Conservation (phyloP, 1,139 yeast species). For the Scheffersomyces quercinus region DNA sequence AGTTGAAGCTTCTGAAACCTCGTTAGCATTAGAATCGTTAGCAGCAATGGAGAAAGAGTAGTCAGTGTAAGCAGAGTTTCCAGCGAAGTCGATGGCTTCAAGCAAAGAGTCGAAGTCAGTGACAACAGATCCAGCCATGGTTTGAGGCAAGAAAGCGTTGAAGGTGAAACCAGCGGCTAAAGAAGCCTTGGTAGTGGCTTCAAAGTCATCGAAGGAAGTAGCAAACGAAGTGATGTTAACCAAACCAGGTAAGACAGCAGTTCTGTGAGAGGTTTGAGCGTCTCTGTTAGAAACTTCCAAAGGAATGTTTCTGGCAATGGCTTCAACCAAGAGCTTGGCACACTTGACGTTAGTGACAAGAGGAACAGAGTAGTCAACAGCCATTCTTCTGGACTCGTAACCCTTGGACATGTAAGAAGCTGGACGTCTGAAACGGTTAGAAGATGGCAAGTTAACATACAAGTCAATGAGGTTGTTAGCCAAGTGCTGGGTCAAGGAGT, state of each 20-base stretch:
- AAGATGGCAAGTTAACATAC: constrained; percentile 94
- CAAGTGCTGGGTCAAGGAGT: constrained; percentile 92
- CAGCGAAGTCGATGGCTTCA: constrained; percentile 60
- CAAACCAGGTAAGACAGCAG: constrained; percentile 82
- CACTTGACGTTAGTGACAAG: constrained; percentile 96
- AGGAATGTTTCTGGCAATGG: constrained; percentile 69
- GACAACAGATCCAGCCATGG: constrained; percentile 61
- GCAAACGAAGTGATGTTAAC: constrained; percentile 80
- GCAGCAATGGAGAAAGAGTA: constrained; percentile 85
- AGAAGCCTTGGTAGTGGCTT: constrained; percentile 67
- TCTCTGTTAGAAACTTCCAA: constrained; percentile 77
- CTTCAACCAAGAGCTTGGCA: constrained; percentile 95
- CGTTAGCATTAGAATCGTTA: constrained; percentile 63
- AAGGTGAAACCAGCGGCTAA: constrained; percentile 88
- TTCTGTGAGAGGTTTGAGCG: constrained; percentile 88
- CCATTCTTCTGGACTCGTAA: constrained; percentile 98
- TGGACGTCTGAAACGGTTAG: constrained; percentile 98
- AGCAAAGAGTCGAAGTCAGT: constrained; percentile 65
- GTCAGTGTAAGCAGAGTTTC: constrained; percentile 72
- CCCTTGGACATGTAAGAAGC: constrained; percentile 98
- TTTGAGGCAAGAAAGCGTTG: constrained; percentile 76
- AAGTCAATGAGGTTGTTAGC: constrained; percentile 95
- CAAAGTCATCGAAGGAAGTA: constrained; percentile 67
- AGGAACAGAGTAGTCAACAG: constrained; percentile 97
- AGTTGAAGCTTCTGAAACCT: constrained; percentile 61